Evolutionary conservation across 2,329 filamentous ascomycete species (phyloP).

Genomic region (Beauveria scarabaeidicola): DNA sequence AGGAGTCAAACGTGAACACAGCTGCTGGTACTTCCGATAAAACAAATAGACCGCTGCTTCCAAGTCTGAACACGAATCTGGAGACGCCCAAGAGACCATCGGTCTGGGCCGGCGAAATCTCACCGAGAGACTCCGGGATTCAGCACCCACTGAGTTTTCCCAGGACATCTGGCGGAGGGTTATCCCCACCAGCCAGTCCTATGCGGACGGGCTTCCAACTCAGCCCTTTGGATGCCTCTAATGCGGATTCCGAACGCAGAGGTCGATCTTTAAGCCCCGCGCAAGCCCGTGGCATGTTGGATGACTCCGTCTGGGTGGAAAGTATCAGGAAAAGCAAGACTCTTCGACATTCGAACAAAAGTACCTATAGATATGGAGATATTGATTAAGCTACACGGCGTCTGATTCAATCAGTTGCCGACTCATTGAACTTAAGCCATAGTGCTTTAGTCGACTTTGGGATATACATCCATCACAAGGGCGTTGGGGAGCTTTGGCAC

Average conservation of each 20-base stretch:
- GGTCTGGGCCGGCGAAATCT: slow-evolving; percentile 5
- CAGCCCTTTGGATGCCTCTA: slow-evolving; percentile 26
- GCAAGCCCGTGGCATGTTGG: slow-evolving; percentile 75
- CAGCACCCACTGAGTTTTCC: slow-evolving; percentile 48
- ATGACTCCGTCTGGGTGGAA: slow-evolving; percentile 87
- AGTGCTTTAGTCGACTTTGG: neutral
- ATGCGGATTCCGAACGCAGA: slow-evolving; percentile 44
- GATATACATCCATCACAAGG: neutral
- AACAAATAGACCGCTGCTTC: neutral
- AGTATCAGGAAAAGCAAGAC: slow-evolving; percentile 86
- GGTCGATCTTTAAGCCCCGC: slow-evolving; percentile 64
- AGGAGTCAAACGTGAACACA: slow-evolving; percentile 38
- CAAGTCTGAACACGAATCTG: slow-evolving; percentile 2
- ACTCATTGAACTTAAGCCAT: neutral
- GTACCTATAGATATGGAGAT: slow-evolving; percentile 25
- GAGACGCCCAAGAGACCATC: slow-evolving; percentile 1
- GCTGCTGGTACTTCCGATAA: slow-evolving; percentile 24
- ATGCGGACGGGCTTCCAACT: slow-evolving; percentile 53
- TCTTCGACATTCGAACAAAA: slow-evolving; percentile 35
- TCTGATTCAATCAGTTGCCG: neutral
- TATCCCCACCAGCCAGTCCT: slow-evolving; percentile 34
- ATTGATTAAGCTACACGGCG: slow-evolving; percentile 13
- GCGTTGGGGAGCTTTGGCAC: neutral
- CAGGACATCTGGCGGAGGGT: slow-evolving; percentile 34
- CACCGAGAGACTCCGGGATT: slow-evolving; percentile 1